Conservation (phyloP, 768 basidiomycete species). For the Mycena venus region DNA sequence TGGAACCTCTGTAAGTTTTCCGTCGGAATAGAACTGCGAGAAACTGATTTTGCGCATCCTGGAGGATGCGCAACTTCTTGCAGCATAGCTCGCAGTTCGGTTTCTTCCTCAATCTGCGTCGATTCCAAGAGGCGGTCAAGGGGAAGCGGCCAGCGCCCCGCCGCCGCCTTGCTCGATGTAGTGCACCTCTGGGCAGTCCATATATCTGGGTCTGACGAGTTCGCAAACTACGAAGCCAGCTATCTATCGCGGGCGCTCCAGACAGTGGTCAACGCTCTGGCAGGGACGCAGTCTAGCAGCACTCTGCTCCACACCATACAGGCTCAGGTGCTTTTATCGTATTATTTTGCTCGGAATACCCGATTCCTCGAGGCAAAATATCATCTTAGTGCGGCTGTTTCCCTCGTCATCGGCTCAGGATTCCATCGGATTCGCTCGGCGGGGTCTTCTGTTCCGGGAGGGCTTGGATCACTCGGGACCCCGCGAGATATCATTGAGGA, state of each 20-base stretch:
- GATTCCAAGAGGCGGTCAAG: not conserved
- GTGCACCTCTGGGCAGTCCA: not conserved
- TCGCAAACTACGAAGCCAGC: not conserved
- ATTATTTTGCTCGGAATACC: too few relatives aligned
- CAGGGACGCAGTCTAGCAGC: not conserved
- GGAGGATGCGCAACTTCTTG: slow-evolving; percentile 27
- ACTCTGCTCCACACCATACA: not conserved
- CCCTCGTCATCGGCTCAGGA: too few relatives aligned
- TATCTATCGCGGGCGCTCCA: not conserved
- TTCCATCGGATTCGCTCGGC: not conserved
- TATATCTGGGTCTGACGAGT: not conserved
- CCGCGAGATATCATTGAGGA: not conserved
- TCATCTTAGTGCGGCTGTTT: too few relatives aligned
- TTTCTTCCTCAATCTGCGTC: not conserved
- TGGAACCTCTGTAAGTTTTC: slow-evolving; percentile 23
- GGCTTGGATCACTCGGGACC: too few relatives aligned
- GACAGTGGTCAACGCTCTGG: not conserved
- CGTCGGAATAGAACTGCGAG: not conserved
- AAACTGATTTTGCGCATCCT: not conserved
- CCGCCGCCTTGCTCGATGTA: not conserved
- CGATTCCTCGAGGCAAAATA: too few relatives aligned
- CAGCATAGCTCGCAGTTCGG: too few relatives aligned
- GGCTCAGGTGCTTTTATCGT: not conserved
- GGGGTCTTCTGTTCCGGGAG: too few relatives aligned
- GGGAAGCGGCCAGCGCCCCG: not conserved